Conservation (phyloP, 371 early-diverging fungal species). For the Synchytrium microbalum region DNA sequence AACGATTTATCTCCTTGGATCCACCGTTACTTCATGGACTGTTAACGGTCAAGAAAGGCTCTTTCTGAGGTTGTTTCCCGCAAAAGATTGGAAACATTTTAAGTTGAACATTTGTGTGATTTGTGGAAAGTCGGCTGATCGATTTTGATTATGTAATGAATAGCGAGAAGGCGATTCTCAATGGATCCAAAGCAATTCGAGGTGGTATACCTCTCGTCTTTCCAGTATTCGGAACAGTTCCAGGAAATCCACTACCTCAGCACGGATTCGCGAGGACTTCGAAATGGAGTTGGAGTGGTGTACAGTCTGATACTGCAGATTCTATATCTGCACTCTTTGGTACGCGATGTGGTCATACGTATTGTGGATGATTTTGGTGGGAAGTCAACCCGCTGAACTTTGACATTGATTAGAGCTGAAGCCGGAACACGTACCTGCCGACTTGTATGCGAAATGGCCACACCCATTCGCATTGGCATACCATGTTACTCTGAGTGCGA, state of each 20-base stretch:
- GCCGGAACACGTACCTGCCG: constrained; percentile 29
- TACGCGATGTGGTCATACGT: not conserved
- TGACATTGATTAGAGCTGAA: not conserved
- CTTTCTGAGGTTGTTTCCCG: constrained; percentile 56
- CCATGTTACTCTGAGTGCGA: constrained; percentile 63
- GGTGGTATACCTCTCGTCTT: constrained; percentile 79
- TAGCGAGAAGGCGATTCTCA: constrained; percentile 58
- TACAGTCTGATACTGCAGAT: not conserved
- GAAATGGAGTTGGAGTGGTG: constrained; percentile 27
- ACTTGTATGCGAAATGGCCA: constrained; percentile 39
- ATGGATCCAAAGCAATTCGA: constrained; percentile 79
- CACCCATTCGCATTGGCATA: constrained; percentile 69
- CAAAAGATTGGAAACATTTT: not conserved
- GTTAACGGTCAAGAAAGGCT: constrained; percentile 56
- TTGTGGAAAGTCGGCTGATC: not conserved
- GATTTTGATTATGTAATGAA: not conserved
- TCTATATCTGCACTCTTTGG: not conserved
- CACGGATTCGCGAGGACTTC: constrained; percentile 82
- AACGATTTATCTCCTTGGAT: constrained; percentile 59
- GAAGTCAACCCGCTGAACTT: constrained; percentile 10
- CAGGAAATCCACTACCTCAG: constrained; percentile 54
- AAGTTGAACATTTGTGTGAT: not conserved
- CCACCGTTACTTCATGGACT: constrained; percentile 74
- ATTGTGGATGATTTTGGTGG: constrained; percentile 16
- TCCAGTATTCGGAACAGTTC: constrained; percentile 68